Conservation (phyloP, 768 basidiomycete species). For the Amanita pseudoporphyria region DNA sequence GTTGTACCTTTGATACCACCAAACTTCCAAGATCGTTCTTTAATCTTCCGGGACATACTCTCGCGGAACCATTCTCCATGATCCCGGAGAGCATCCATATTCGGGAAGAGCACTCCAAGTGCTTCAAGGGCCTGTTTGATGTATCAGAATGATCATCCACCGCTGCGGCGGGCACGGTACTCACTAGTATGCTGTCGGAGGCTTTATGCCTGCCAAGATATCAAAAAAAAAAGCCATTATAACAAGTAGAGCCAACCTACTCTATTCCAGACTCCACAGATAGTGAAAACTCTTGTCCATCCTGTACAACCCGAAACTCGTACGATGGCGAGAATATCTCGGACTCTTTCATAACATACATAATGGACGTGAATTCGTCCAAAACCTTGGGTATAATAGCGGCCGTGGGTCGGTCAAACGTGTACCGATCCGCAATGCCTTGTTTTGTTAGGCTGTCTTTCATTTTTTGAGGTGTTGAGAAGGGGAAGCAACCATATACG, state of each 20-base stretch:
- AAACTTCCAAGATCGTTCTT: constrained; percentile 25
- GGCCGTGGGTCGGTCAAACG: constrained; percentile 29
- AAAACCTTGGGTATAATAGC: constrained; percentile 20
- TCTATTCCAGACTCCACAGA: constrained; percentile 25
- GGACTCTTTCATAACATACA: constrained; percentile 24
- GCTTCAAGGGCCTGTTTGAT: constrained; percentile 19
- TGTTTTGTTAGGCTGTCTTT: constrained; percentile 28
- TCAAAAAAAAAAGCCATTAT: neutral
- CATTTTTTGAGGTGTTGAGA: constrained; percentile 45
- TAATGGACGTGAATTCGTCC: constrained; percentile 25
- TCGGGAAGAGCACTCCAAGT: constrained; percentile 27
- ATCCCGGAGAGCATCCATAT: constrained; percentile 18
- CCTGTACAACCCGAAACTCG: constrained; percentile 15
- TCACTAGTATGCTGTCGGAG: constrained; percentile 19
- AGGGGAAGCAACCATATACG: constrained; percentile 55
- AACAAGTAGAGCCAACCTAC: constrained; percentile 13
- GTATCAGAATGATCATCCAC: neutral
- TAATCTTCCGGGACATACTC: constrained; percentile 19
- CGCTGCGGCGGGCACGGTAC: constrained; percentile 18
- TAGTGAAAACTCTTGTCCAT: constrained; percentile 31
- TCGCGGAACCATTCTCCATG: constrained; percentile 22
- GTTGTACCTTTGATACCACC: constrained; percentile 24
- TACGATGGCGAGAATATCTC: constrained; percentile 27
- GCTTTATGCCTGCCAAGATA: neutral
- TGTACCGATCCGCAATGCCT: constrained; percentile 28